A percentile compares a stretch with the other conserved stretches of the same genome.
Conservation (phyloP, 208 protist genomes). For the Crithidia acanthocephali region DNA sequence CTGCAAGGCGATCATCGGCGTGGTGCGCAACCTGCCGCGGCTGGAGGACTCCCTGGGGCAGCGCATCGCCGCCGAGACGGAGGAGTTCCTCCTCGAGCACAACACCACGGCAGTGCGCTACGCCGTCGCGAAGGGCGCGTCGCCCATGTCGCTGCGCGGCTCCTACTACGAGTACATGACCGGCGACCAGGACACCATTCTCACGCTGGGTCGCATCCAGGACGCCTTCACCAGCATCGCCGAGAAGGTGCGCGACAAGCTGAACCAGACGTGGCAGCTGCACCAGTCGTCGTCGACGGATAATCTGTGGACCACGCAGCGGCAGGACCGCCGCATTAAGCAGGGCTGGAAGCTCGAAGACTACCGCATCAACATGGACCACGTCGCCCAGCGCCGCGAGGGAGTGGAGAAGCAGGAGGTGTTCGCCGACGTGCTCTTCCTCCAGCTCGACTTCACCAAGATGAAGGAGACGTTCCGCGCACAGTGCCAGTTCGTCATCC, state of each 20-base stretch:
- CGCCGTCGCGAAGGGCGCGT: conserved; percentile 58
- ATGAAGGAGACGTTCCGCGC: conserved; percentile 96
- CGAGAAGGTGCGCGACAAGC: conserved; percentile 94
- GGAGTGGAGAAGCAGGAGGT: conserved; percentile 97
- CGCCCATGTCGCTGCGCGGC: conserved; percentile 54
- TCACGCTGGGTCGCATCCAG: conserved; percentile 90
- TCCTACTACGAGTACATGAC: conserved; percentile 97
- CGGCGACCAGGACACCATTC: conserved; percentile 94
- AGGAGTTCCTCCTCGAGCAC: conserved; percentile 58
- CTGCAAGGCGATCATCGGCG: conserved; percentile 92
- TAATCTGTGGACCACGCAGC: conserved; percentile 94
- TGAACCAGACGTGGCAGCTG: conserved; percentile 95
- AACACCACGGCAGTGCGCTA: conserved; percentile 61
- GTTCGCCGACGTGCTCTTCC: conserved; percentile 94
- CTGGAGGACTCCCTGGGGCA: conserved; percentile 83
- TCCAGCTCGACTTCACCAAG: conserved; percentile 96
- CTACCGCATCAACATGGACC: conserved; percentile 95
- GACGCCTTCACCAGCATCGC: conserved; percentile 91
- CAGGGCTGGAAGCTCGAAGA: conserved; percentile 94
- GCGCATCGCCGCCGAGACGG: conserved; percentile 55
- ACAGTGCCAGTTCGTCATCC: conserved; percentile 97
- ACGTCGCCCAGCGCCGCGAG: conserved; percentile 93
- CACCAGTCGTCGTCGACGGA: conserved; percentile 96
- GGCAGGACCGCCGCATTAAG: conserved; percentile 93
- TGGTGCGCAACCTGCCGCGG: conserved; percentile 88